A percentile compares a stretch with the other conserved stretches of the same genome.
These are phyloP conservation scores for Centella asiatica DNA, from an alignment of 129 eudicot genomes.

Conservation along the genomic window DNA sequence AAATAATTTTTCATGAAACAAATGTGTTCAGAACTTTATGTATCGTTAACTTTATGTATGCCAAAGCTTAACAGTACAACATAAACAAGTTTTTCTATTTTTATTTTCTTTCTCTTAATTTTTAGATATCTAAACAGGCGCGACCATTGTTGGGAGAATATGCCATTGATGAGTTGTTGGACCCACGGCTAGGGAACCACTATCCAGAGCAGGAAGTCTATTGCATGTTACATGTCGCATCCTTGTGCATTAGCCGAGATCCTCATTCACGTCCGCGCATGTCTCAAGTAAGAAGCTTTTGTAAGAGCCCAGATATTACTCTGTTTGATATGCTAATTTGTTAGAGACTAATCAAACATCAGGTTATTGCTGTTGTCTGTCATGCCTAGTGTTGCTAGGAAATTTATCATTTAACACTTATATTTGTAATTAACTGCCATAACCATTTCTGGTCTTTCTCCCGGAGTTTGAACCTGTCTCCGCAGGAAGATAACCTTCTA, in stretches of 20 bases:
- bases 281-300: conserved; percentile 66
- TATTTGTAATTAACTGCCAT: too few relatives aligned
- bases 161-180: conserved; percentile 69
- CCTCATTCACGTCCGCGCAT: conserved; percentile 97
- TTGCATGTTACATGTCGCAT: conserved; percentile 91
- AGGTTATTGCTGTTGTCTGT: not conserved
- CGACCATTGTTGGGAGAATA: conserved; percentile 83
- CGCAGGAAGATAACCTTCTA: not conserved
- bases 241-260: conserved; percentile 81
- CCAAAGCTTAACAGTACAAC: too few relatives aligned
- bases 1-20: too few relatives aligned
- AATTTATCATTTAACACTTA: not conserved
- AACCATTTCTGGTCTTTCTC: too few relatives aligned
- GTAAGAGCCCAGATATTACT: not conserved
- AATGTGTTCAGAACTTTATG: too few relatives aligned
- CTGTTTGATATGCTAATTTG: not conserved
- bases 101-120: not conserved
- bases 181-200: conserved; percentile 58
- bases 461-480: too few relatives aligned
- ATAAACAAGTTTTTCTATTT: not conserved
- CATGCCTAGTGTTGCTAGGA: not conserved
- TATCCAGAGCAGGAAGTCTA: conserved; percentile 73
- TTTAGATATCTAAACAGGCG: conserved; percentile 40
- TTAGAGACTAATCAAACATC: not conserved
- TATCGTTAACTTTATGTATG: too few relatives aligned